These are phyloP conservation scores for Neurospora africana DNA, from an alignment of 495 filamentous ascomycete species.

Conservation along the genomic window DNA sequence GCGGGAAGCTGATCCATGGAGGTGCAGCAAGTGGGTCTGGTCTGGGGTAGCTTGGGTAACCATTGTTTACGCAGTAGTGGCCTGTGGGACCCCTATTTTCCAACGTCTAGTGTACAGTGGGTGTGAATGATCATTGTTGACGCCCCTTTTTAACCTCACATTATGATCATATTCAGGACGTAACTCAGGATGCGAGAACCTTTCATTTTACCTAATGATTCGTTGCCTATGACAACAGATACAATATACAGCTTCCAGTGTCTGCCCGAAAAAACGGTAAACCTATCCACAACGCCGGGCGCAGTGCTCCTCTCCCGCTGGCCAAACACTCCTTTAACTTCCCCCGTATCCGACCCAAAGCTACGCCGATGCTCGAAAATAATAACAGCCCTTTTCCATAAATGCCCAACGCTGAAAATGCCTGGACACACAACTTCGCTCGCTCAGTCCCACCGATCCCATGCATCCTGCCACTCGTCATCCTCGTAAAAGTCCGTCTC, in stretches of 20 bases:
- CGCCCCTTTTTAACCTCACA: not conserved
- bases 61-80: not conserved
- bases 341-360: not conserved
- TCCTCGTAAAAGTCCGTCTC: conserved; percentile 51
- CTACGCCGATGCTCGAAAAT: not conserved
- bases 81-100: not conserved
- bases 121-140: not conserved
- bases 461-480: conserved; percentile 19
- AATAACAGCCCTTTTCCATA: not conserved
- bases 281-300: not conserved
- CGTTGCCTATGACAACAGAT: not conserved
- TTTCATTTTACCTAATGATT: not conserved
- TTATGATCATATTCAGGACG: not conserved
- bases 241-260: not conserved
- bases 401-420: not conserved
- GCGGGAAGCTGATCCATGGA: not conserved
- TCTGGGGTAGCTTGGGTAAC: not conserved
- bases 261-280: not conserved
- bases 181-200: not conserved
- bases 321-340: not conserved
- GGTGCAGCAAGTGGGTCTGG: not conserved
- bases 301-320: not conserved
- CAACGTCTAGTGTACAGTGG: not conserved
- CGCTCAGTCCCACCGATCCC: not conserved
- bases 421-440: not conserved